These are phyloP conservation scores for Candida wancherniae DNA, from an alignment of 805 yeast genomes.

Conservation along the genomic window DNA sequence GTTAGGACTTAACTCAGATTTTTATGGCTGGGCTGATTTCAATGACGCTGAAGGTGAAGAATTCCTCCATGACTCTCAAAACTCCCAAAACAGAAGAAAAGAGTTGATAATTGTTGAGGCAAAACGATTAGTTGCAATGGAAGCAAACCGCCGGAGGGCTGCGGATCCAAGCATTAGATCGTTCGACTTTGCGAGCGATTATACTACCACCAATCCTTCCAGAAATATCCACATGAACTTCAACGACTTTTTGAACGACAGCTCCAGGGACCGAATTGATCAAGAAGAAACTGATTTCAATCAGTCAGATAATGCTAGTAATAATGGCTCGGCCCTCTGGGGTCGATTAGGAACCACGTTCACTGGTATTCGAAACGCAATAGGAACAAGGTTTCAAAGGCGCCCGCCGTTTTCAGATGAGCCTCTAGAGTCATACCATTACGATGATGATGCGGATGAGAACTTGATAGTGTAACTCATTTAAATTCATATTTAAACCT, in stretches of 20 bases:
- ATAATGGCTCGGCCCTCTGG: conserved; percentile 19
- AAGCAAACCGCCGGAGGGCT: conserved; percentile 25
- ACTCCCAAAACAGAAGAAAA: conserved; percentile 21
- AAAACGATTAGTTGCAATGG: conserved; percentile 35
- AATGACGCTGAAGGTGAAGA: conserved; percentile 23
- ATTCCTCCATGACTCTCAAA: no score
- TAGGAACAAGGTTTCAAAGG: conserved; percentile 13
- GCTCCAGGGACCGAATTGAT: no score
- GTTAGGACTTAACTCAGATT: conserved; percentile 34
- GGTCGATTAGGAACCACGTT: conserved; percentile 23
- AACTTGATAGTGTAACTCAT: conserved; percentile 24
- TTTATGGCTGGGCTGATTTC: conserved; percentile 38
- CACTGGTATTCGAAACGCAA: conserved; percentile 19
- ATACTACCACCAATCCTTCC: no score
- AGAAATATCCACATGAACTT: no score
- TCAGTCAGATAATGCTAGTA: background rate
- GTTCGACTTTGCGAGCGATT: no score
- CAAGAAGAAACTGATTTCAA: no score
- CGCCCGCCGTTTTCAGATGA: conserved; percentile 21
- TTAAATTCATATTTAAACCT: no score
- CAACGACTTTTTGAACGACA: no score
- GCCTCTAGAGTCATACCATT: conserved; percentile 26
- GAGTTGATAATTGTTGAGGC: conserved; percentile 40
- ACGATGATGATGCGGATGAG: conserved; percentile 34
- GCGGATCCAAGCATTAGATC: no score